Base-by-base conservation (phyloP, 805 yeast genomes). In the Spathaspora passalidarum region DNA sequence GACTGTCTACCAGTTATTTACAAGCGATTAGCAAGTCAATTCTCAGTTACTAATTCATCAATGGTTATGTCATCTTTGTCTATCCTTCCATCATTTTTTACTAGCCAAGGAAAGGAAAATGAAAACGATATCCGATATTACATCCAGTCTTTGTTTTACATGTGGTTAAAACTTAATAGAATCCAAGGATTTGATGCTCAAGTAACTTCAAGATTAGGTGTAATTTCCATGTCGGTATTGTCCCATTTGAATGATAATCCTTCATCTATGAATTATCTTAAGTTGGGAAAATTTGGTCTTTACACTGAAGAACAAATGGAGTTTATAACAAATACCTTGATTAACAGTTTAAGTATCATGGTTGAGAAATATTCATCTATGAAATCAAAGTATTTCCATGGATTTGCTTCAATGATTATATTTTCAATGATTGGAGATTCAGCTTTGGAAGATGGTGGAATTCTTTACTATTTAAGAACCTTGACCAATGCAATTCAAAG, bases 401-500 rank as follows among this genome's bases (percentile, higher is more conserved):
- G 78, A 1, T 73, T 59, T 51, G 67, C 76, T 2, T 59, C 73
- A 11, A 59, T 60, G 29, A 72, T 90, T 2, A 73, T 87, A 0
- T 82, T 75, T 57, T 84, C 92, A 0, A 63, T 91, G 3, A 74
- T 76, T 16, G 84, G 88, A 0, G 63, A 73, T 3, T 54, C 60
- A 32, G 68, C 73, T 0, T 53, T 66, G 10, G 75, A 63, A 1
- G 47, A 47, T 8, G 70, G 60, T 16, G 81, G 82, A 5, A 72
- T 82, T 18, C 60, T 84, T 53, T 78, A 72, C 14, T 69, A 75
- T 41, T 56, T 91, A 4, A 68, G 70, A 18, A 73, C 80, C 0
- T 67, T 87, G 21, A 54, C 86, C n/a, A 81, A 81, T 44, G 81
- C 96, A 0, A 69, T 90, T 5, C 84, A 80, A 50, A 87, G 96